These are phyloP conservation scores for Naganishia albida DNA, from an alignment of 1,284 basidiomycete genomes.

Conservation along the genomic window DNA sequence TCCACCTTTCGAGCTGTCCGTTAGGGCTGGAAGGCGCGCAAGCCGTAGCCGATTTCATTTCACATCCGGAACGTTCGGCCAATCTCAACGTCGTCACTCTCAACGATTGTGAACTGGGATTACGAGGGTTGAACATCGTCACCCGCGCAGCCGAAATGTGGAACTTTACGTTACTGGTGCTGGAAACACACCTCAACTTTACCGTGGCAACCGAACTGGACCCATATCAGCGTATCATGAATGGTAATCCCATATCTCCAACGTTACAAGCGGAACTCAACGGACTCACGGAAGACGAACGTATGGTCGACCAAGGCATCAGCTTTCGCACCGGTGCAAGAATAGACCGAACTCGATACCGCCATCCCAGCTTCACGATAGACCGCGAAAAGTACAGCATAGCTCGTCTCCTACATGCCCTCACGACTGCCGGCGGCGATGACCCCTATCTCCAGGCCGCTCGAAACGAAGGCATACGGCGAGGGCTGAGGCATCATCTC, in stretches of 20 bases:
- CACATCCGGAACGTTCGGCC: slow-evolving; percentile 21
- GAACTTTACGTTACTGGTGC: slow-evolving; percentile 21
- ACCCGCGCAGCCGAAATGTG: slow-evolving; percentile 25
- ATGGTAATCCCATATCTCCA: slow-evolving; percentile 7
- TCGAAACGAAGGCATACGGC: slow-evolving; percentile 18
- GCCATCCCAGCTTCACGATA: slow-evolving; percentile 9
- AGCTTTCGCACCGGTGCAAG: slow-evolving; percentile 2
- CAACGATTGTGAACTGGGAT: slow-evolving; percentile 23
- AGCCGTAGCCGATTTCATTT: slow-evolving; percentile 23
- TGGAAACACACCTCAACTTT: slow-evolving; percentile 26
- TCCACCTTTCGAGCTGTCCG: slow-evolving; percentile 23
- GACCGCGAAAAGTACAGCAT: slow-evolving; percentile 17
- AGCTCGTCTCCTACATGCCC: not conserved
- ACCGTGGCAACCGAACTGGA: slow-evolving; percentile 16
- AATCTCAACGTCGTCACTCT: slow-evolving; percentile 25
- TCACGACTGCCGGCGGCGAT: not conserved
- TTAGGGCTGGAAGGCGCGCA: slow-evolving; percentile 19
- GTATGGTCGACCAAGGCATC: slow-evolving; percentile 13
- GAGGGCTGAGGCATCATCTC: slow-evolving; percentile 12
- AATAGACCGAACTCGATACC: slow-evolving; percentile 19
- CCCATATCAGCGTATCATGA: slow-evolving; percentile 25
- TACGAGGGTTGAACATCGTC: slow-evolving; percentile 21
- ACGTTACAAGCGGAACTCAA: slow-evolving; percentile 19
- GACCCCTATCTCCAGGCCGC: slow-evolving; percentile 10
- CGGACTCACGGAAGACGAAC: slow-evolving; percentile 4